A percentile compares a stretch with the other conserved stretches of the same genome.
Conservation (phyloP, 2,329 filamentous ascomycete genomes). For the Amesomyces nigricolor region DNA sequence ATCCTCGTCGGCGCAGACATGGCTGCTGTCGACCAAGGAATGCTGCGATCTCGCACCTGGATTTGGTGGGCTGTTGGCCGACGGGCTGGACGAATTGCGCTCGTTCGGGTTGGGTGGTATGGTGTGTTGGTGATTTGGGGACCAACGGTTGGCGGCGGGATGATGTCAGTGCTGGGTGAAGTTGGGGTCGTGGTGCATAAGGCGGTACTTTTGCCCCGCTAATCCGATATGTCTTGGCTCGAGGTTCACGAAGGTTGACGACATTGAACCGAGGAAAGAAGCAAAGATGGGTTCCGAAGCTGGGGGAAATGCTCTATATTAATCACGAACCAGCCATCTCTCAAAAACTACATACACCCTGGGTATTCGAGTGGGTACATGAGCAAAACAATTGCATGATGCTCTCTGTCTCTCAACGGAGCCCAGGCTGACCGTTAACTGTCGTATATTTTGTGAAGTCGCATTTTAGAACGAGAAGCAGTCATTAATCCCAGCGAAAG, state of each 20-base stretch:
- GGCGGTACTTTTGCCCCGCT: background rate
- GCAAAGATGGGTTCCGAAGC: too few species aligned
- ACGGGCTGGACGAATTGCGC: background rate
- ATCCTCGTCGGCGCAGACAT: conserved; percentile 21
- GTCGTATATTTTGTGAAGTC: too few species aligned
- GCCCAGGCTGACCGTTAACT: too few species aligned
- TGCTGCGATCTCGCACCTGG: background rate
- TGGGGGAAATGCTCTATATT: too few species aligned
- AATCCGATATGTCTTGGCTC: background rate
- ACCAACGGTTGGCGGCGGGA: conserved; percentile 4
- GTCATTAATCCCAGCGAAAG: too few species aligned
- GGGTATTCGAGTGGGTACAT: too few species aligned
- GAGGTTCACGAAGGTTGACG: too few species aligned
- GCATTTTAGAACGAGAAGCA: too few species aligned
- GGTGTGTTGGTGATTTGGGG: background rate
- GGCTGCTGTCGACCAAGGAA: background rate
- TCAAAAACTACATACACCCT: too few species aligned
- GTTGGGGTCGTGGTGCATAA: background rate
- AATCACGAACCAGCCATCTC: too few species aligned
- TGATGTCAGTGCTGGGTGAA: conserved; percentile 22
- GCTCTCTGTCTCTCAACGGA: too few species aligned
- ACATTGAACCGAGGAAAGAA: background rate
- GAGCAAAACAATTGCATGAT: too few species aligned
- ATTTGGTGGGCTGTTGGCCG: background rate
- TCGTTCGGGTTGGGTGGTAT: background rate